These are phyloP conservation scores for Fusarium chuoi DNA, from an alignment of 2,329 filamentous ascomycete species.

Conservation along the genomic window DNA sequence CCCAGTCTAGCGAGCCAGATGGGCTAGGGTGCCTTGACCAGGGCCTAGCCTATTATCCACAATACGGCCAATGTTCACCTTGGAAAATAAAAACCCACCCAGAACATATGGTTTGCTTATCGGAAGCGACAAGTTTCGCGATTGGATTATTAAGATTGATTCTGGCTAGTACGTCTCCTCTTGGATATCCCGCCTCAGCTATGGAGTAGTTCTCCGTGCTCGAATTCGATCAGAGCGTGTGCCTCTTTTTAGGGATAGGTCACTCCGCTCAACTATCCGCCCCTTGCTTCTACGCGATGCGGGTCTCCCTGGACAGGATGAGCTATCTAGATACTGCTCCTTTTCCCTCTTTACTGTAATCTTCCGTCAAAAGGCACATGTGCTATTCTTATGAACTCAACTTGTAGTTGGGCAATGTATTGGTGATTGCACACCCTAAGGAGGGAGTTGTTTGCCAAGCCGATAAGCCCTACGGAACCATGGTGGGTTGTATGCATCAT, in stretches of 20 bases:
- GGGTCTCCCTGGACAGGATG: slow-evolving; percentile 20
- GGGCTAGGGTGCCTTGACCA: slow-evolving; percentile 3
- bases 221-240: slow-evolving; percentile 6
- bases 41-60: not conserved
- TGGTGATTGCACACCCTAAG: not conserved
- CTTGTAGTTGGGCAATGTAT: not conserved
- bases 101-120: slow-evolving; percentile 6
- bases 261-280: slow-evolving; percentile 29
- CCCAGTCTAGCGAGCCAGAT: slow-evolving; percentile 13
- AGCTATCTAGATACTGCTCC: not conserved
- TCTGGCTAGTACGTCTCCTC: not conserved
- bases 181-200: not conserved
- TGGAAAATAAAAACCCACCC: not conserved
- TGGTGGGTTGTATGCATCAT: slow-evolving; percentile 31
- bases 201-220: slow-evolving; percentile 3
- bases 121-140: slow-evolving; percentile 23
- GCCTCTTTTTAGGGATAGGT: slow-evolving; percentile 32
- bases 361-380: not conserved
- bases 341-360: not conserved
- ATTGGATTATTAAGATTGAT: not conserved
- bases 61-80: slow-evolving; percentile 6
- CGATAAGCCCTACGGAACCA: slow-evolving; percentile 8
- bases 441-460: not conserved
- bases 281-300: slow-evolving; percentile 41
- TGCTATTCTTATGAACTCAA: not conserved